Percentiles rank a stretch among this genome's conserved stretches.
Conservation (phyloP, 2,329 filamentous ascomycete genomes). For the Aspergillus fumigatiaffinis region DNA sequence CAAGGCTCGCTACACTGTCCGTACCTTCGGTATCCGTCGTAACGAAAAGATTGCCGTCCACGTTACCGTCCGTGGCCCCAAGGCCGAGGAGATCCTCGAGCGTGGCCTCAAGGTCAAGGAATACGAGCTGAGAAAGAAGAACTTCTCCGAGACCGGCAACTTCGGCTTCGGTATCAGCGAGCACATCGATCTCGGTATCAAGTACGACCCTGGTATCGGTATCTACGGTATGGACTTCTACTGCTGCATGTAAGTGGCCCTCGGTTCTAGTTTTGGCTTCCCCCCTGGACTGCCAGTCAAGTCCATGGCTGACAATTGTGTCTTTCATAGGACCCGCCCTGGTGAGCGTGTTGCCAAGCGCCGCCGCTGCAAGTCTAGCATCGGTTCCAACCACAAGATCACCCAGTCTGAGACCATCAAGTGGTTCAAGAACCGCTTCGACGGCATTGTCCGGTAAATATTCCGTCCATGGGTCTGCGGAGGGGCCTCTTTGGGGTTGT, state of each 20-base stretch:
- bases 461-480: conserved; percentile 16
- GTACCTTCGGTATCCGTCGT: conserved; percentile 99
- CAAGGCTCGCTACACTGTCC: conserved; percentile 99
- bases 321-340: conserved; percentile 69
- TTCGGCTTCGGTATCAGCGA: conserved; percentile 99
- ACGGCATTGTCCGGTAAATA: conserved; percentile 96
- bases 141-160: conserved; percentile 99
- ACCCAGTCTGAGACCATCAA: conserved; percentile 92
- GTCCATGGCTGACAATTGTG: not conserved
- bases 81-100: conserved; percentile 99
- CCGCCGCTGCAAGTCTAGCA: conserved; percentile 78
- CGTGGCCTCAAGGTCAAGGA: conserved; percentile 99
- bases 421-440: conserved; percentile 96
- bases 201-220: conserved; percentile 97
- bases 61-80: conserved; percentile 98
- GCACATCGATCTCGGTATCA: conserved; percentile 99
- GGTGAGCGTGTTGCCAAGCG: conserved; percentile 97
- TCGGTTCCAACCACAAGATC: conserved; percentile 90
- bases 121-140: conserved; percentile 98
- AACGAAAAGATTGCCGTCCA: conserved; percentile 99
- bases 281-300: conserved; percentile 25
- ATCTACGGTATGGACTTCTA: conserved; percentile 99
- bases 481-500: conserved; percentile 26
- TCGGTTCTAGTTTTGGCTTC: not conserved
- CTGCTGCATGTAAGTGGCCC: conserved; percentile 82